Evolutionary conservation across 1,284 basidiomycete genomes (phyloP), one percentile per base, ranked within the genome.

Genomic region (Grifola frondosa): DNA sequence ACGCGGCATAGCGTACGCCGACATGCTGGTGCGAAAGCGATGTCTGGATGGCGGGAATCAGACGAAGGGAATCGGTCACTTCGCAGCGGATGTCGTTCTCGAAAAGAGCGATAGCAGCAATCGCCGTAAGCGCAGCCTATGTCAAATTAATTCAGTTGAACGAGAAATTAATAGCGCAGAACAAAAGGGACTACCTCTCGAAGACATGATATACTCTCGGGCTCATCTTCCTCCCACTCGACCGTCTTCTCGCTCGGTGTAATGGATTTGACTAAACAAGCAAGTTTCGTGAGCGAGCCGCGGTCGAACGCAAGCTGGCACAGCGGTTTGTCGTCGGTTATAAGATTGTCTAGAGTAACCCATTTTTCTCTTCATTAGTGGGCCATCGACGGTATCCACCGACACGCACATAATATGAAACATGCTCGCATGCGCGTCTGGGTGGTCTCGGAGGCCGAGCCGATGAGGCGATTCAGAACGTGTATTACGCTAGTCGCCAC

Each of bases 1-100:
- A 91, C 0, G 89, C 87, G 0, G 88, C 87, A 34, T 88, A 89
- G 6, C 91, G 80, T 2, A 94, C 84, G 1, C 88, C 88, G 15
- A 83, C 71, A 44, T 84, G 78, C 1, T 73, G 75, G 49, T 89
- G 81, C 0, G 66, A 57, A 21, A 90, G 73, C 11, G 77, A 79
- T 5, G 61, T 59, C 40, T 78, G 73, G 28, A 89, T 65, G 37
- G 73, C 61, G 28, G 81, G 74, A 21, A 89, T 70, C n/a, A 75
- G 61, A 12, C 67, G 65, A 13, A 69, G 62, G 6, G 66, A 66
- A 45, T 84, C 84, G 10, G 86, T 79, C 11, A 93, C 66, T 25
- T 75, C 69, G 7, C 80, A 71, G 2, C 89, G 81, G 30, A 88
- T 80, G 30, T 84, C 78, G 51, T 86, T 83, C 49, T 81, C 77